Evolutionary conservation across 139 green algal species (phyloP), one percentile per base, ranked within the genome.

Genomic region (Pseudopediastrum boryanum): DNA sequence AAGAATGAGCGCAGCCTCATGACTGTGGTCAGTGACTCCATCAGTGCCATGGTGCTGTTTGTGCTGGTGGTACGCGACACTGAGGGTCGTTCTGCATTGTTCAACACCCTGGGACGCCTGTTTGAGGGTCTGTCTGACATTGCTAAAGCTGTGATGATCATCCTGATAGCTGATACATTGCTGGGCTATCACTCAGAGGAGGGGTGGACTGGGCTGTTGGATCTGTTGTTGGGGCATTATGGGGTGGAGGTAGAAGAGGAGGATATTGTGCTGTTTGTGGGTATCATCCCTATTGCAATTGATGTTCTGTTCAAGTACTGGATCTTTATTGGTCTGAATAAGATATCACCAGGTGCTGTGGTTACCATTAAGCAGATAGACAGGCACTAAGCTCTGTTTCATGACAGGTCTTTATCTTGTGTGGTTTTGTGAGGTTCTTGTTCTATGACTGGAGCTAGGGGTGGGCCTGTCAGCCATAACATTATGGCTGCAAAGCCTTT

Each of bases 101-200:
- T 92, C 77, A 78, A 82, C 58, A 95, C 94, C 23, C 61, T 96
- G 5, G 83, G 84, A 27, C 89, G 94, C 48, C 72, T 98, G 3
- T 94, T 97, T 65, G 85, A 88, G 19, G 94, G 94, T 25, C 87
- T 98, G 52, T 88, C 65, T n/a, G 93, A 98, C 79, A 96, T 92
- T 29, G 94, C 89, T 54, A 98, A 98, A 83, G 94, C 94, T 0
- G 96, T 98, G 59, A 71, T 96, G 38, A 97, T 98, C 89, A 98
- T 98, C 81, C 79, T 94, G 19, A 77, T 91, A 19, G 89, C 89
- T 9, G 92, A 96, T 84, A 96, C 93, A n/a, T 79, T 97, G 70
- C 78, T 98, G 64, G 94, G 94, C 3, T 98, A 98, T 79, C 94
- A 98, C 84, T 97, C 92, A 7, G 94, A 97, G 83, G 94, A 97